phyloP scores from a whole-genome alignment of 2,329 filamentous ascomycete species.

The Niveomyces coronatus region DNA sequence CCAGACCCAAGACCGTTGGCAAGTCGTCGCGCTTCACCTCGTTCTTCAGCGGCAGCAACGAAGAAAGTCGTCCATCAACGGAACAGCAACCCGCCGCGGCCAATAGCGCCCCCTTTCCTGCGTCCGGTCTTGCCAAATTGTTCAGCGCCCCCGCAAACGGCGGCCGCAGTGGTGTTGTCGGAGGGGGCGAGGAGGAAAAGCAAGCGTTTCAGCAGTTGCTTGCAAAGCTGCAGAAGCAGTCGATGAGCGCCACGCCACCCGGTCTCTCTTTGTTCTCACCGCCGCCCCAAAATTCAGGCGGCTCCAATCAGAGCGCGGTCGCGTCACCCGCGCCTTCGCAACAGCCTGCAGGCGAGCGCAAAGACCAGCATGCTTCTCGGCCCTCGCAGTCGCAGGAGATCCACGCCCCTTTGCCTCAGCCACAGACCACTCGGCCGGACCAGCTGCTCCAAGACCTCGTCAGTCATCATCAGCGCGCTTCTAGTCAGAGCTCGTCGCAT shows the following conservation, averaged over 20 bases:
- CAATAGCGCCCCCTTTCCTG: constrained; percentile 6
- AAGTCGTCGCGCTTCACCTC: constrained; percentile 82
- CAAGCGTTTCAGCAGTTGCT: constrained; percentile 77
- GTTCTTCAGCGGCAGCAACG: constrained; percentile 49
- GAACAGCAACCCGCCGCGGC: constrained; percentile 37
- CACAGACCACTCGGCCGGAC: constrained; percentile 43
- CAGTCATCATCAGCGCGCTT: constrained; percentile 45
- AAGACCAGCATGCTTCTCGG: constrained; percentile 32
- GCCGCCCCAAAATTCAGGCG: constrained; percentile 22
- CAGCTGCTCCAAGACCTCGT: constrained; percentile 53
- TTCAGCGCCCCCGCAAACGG: constrained; percentile 2
- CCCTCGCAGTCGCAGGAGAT: constrained; percentile 41
- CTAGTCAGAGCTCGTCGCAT: constrained; percentile 39
- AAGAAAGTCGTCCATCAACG: constrained; percentile 40
- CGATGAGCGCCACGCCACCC: constrained; percentile 34
- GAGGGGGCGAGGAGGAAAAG: constrained; percentile 59
- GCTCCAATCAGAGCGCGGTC: constrained; percentile 27
- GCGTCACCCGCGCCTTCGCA: constrained; percentile 39
- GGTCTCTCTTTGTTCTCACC: constrained; percentile 32
- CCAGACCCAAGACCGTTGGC: constrained; percentile 42
- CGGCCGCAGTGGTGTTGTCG: constrained; percentile 12
- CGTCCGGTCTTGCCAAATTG: constrained; percentile 7
- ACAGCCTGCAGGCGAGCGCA: constrained; percentile 34
- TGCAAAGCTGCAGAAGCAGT: constrained; percentile 64
- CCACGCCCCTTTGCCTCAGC: constrained; percentile 38